Base-by-base conservation (phyloP, 2,329 filamentous ascomycete species). In the Phyllachora maydis region DNA sequence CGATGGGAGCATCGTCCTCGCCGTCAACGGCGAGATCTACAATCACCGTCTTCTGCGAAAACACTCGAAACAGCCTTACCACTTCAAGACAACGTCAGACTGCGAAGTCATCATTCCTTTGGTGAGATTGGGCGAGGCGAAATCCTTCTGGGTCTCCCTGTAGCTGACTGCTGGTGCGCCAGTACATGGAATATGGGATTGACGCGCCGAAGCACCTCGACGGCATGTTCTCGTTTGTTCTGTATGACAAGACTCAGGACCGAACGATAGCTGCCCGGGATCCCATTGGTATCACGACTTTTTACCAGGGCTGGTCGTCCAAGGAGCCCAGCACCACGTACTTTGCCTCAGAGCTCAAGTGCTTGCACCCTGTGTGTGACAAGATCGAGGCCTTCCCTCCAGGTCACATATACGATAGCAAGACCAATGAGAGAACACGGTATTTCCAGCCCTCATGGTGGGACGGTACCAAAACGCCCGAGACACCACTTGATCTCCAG, bases 21-120 rank as follows among this genome's bases (percentile, higher is more conserved):
- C 88, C 34, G 88, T 95, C 67, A 98, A 98, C 52, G 88, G 88
- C 53, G 88, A 98, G 50, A 98, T 98, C 48, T 98, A 98, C 65
- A 98, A 98, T 70, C 88, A 98, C 57, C 77, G 85, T 46, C 67
- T 92, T 42, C 63, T 98, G 42, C 75, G 88, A 46, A 95, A 93
- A 56, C 59, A 60, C 39, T 59, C 93, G 40, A 79, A 79, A 54
- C 68, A 59, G 30, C 65, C 71, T 18, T 93, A 93, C 53, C 73
- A 83, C 51, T 98, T 95, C 71, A 93, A 93, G 71, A 98, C 88
- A 35, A 76, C 88, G 45, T 95, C 85, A 18, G 88, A 98, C 46
- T 98, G 88, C 54, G 88, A 98, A 54, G 85, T 98, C 45, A 91
- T 98, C 51, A 92, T 98, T 45, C 88, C 90, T 36, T 52, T 98